Evolutionary conservation across 768 basidiomycete genomes (phyloP).

Genomic region (Termitomyces sp.): DNA sequence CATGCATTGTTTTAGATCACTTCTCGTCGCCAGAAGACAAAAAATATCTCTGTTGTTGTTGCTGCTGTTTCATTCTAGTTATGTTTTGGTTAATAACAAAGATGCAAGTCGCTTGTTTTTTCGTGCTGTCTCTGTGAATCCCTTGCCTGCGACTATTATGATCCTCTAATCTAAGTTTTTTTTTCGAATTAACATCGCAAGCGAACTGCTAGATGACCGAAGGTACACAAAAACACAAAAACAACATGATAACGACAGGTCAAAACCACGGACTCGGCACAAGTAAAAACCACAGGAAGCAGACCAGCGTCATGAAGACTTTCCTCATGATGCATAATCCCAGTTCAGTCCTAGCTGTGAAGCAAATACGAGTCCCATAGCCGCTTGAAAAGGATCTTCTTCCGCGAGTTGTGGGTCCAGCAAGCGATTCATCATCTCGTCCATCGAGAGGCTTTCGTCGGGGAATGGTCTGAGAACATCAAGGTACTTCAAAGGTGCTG

Average conservation of each 20-base stretch:
- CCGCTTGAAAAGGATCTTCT: constrained; percentile 42
- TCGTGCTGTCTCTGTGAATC: not conserved
- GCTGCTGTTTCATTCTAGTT: not conserved
- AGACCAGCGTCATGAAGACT: not conserved
- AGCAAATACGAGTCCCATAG: constrained; percentile 44
- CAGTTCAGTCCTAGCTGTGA: constrained; percentile 36
- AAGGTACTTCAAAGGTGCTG: constrained; percentile 33
- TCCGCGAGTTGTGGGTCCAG: constrained; percentile 30
- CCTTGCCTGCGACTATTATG: no score
- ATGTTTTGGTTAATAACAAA: not conserved
- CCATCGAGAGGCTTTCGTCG: constrained; percentile 16
- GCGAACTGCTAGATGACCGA: not conserved
- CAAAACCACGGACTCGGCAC: not conserved
- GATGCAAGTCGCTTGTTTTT: not conserved
- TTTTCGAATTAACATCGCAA: not conserved
- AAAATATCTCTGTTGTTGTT: not conserved
- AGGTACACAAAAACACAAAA: not conserved
- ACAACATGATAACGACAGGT: not conserved
- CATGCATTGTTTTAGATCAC: no score
- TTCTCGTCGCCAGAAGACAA: not conserved
- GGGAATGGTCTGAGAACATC: constrained; percentile 28
- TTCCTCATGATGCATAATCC: constrained; percentile 17
- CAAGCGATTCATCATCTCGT: constrained; percentile 27
- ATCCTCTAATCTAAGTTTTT: no score
- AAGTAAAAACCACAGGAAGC: constrained; percentile 17